Evolutionary conservation across 2,329 filamentous ascomycete species (phyloP), one percentile per base, ranked within the genome.

Genomic region (Fusarium pseudoanthophilum): DNA sequence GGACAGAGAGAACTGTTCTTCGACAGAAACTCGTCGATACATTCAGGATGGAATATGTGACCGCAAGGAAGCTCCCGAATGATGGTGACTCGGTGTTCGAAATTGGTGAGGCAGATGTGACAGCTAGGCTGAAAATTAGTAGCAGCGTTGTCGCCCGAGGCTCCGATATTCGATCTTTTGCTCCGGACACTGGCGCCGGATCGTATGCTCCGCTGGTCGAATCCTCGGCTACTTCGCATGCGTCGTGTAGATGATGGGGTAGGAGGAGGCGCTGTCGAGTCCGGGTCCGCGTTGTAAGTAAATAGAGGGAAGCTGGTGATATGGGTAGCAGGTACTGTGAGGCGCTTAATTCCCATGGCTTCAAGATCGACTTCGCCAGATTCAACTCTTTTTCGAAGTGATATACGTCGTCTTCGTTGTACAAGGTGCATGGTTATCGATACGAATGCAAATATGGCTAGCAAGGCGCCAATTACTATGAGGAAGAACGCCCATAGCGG

Each of bases 41-140:
- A 99, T 73, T 93, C 92, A 0, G 93, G 92, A 75, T 99, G 95
- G 82, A 95, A 99, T 64, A 98, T 95, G 80, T 99, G 96, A 2
- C 92, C 91, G 77, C 96, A 99, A 0, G 94, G 91, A 6, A 98
- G 86, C 82, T 98, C 93, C 62, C 95, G 92, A 62, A 98, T 95
- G 26, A 91, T 88, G 0, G 93, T 92, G 24, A 87, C 83, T 42
- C 89, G 88, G 21, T 90, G 88, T 34, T 92, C 87, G 78, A 94
- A 98, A 67, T 93, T 90, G 61, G 94, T 93, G 2, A 97, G 87
- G 79, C 96, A 99, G 60, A 98, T 97, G n/a, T 93, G 90, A 79
- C 96, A 98, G 5, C 89, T 91, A 0, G 93, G 91, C 79, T 98
- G 96, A 26, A 91, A 90, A 75, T 93, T 87, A 21, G 88, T 87